phyloP scores from a whole-genome alignment of 2,329 filamentous ascomycete species.

The Onygena corvina region DNA sequence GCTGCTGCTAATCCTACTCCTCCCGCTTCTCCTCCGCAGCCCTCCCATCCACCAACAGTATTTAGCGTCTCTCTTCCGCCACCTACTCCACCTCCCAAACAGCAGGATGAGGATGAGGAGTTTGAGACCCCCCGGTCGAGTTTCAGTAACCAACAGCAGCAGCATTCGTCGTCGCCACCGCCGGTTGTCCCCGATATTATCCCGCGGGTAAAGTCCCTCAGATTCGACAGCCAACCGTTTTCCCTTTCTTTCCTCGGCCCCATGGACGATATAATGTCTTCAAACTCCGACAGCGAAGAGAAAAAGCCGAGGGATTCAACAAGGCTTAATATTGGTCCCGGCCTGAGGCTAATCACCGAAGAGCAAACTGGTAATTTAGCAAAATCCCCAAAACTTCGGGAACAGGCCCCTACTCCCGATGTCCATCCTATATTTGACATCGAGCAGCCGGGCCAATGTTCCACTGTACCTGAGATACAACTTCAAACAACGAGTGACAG shows the following conservation, averaged over 20 bases:
- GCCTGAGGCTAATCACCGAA: neutral
- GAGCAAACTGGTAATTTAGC: neutral
- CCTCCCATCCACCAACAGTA: too few species aligned
- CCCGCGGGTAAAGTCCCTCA: neutral
- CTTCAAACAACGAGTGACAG: neutral
- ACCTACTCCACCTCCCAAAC: too few species aligned
- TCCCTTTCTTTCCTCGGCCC: neutral
- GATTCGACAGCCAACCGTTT: constrained; percentile 3
- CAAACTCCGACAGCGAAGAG: neutral
- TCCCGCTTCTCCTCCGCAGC: too few species aligned
- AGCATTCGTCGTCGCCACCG: neutral
- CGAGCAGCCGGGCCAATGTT: neutral
- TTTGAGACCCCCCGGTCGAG: too few species aligned
- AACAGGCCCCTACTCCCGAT: neutral
- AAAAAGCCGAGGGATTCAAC: neutral
- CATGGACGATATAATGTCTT: neutral
- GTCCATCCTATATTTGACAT: neutral
- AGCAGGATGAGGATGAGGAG: too few species aligned
- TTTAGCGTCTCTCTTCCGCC: too few species aligned
- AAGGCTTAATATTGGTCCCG: neutral
- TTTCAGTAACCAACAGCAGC: neutral
- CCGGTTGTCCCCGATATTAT: neutral
- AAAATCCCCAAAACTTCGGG: neutral
- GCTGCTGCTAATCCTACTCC: too few species aligned
- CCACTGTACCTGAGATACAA: neutral